phyloP scores from a whole-genome alignment of 441 rosid genomes.

The Bruguiera hainesii region DNA sequence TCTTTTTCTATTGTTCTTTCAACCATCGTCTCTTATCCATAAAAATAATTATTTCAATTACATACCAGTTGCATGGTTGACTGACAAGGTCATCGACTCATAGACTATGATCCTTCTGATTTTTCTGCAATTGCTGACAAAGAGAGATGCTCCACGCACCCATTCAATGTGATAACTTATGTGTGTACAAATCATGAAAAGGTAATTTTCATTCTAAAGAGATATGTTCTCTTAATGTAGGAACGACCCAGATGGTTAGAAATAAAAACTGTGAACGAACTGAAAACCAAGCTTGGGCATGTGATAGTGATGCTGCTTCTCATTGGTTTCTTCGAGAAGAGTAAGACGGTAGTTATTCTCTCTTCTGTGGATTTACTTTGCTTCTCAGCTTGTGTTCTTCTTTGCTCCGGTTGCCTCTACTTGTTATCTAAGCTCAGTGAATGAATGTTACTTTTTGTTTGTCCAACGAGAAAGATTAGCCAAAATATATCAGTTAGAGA shows the following conservation, averaged over 20 bases:
- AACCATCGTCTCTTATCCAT: no score
- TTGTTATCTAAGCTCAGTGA: slow-evolving; percentile 67
- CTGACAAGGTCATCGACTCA: no score
- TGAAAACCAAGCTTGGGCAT: slow-evolving; percentile 91
- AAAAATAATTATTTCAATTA: no score
- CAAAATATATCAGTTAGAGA: no score
- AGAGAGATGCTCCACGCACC: no score
- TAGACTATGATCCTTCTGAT: no score
- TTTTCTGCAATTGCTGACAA: no score
- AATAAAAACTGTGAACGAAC: slow-evolving; percentile 68
- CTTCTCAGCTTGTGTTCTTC: slow-evolving; percentile 73
- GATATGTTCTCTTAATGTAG: slow-evolving; percentile 28
- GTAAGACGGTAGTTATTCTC: slow-evolving; percentile 62
- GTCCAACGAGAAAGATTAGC: neutral
- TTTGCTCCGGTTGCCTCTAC: slow-evolving; percentile 77
- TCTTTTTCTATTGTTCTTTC: no score
- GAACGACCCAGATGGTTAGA: slow-evolving; percentile 90
- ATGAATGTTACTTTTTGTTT: slow-evolving; percentile 18
- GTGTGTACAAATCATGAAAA: no score
- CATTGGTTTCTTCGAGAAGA: slow-evolving; percentile 86
- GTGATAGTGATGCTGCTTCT: slow-evolving; percentile 97
- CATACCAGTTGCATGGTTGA: no score
- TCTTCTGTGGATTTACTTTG: slow-evolving; percentile 75
- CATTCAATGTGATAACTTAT: neutral
- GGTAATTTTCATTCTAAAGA: neutral